phyloP scores from a whole-genome alignment of 495 filamentous ascomycete species.

The Daldinia loculata region DNA sequence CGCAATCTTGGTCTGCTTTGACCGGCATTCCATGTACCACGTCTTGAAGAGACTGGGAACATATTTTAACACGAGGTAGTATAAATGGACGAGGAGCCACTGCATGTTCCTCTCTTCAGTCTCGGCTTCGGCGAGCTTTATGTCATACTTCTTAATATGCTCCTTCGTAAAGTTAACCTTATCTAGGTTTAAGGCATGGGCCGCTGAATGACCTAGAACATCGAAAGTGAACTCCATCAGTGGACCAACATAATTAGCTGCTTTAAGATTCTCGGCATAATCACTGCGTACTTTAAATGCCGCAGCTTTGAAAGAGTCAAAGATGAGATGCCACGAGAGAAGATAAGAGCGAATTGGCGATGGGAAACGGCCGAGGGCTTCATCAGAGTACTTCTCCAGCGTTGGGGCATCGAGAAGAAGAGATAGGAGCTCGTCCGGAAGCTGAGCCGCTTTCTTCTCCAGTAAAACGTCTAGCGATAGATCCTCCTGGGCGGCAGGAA shows the following conservation, averaged over 20 bases:
- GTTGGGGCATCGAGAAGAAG: slow-evolving; percentile 65
- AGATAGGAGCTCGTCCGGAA: slow-evolving; percentile 76
- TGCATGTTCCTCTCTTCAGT: slow-evolving; percentile 72
- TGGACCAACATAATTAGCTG: slow-evolving; percentile 71
- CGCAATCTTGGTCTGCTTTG: slow-evolving; percentile 76
- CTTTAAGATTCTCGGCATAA: slow-evolving; percentile 79
- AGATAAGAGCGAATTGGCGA: slow-evolving; percentile 74
- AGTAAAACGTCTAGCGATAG: slow-evolving; percentile 82
- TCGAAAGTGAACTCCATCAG: slow-evolving; percentile 83
- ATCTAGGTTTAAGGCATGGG: slow-evolving; percentile 68
- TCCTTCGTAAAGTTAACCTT: slow-evolving; percentile 59
- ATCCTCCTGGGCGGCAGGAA: slow-evolving; percentile 81
- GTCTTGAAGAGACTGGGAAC: slow-evolving; percentile 78
- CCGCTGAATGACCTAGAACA: slow-evolving; percentile 76
- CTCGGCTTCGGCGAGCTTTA: slow-evolving; percentile 63
- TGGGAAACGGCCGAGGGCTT: slow-evolving; percentile 61
- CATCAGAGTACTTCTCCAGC: slow-evolving; percentile 55
- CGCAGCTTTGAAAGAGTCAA: slow-evolving; percentile 82
- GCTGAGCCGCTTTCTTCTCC: slow-evolving; percentile 72
- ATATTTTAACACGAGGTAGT: slow-evolving; percentile 79
- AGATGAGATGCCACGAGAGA: slow-evolving; percentile 90
- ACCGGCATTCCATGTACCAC: slow-evolving; percentile 84
- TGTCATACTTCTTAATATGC: slow-evolving; percentile 73
- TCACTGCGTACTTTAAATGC: slow-evolving; percentile 81
- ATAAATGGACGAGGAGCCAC: slow-evolving; percentile 86